Percentiles rank a stretch among this genome's conserved stretches.
Evolutionary conservation across 2,329 filamentous ascomycete genomes (phyloP).

Genomic region (Aureobasidium musti): DNA sequence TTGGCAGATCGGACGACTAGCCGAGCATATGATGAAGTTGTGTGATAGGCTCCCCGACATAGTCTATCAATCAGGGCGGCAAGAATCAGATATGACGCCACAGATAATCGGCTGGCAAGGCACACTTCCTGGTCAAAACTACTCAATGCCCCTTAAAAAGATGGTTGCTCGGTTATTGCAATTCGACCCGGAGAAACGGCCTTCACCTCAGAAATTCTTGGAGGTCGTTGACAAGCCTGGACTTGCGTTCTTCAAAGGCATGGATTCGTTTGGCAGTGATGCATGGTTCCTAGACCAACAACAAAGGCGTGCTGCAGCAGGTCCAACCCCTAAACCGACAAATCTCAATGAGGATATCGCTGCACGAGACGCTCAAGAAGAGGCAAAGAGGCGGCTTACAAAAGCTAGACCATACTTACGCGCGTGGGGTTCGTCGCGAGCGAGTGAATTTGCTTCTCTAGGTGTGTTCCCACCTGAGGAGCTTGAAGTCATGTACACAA

Average conservation of each 20-base stretch:
- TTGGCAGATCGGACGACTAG: slow-evolving; percentile 5
- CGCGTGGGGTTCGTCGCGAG: neutral
- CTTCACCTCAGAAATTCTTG: neutral
- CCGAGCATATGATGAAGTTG: slow-evolving; percentile 3
- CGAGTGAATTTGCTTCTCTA: neutral
- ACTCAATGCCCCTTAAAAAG: neutral
- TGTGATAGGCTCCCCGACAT: neutral
- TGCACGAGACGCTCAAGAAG: neutral
- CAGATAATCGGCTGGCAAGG: neutral
- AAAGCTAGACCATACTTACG: neutral
- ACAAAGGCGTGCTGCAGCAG: too few species aligned
- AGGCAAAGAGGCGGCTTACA: neutral
- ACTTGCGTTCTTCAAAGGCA: neutral
- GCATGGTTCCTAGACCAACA: neutral
- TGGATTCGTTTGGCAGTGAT: slow-evolving; percentile 5
- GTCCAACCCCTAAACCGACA: neutral
- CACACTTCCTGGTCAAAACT: neutral
- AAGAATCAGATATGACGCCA: neutral
- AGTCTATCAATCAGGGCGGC: neutral
- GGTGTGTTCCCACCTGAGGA: neutral
- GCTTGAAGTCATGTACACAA: neutral
- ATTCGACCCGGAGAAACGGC: neutral
- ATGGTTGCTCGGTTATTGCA: neutral
- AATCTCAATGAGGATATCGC: neutral
- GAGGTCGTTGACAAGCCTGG: neutral